Evolutionary conservation across 495 filamentous ascomycete genomes (phyloP).

Genomic region (Cryomyces antarcticus): DNA sequence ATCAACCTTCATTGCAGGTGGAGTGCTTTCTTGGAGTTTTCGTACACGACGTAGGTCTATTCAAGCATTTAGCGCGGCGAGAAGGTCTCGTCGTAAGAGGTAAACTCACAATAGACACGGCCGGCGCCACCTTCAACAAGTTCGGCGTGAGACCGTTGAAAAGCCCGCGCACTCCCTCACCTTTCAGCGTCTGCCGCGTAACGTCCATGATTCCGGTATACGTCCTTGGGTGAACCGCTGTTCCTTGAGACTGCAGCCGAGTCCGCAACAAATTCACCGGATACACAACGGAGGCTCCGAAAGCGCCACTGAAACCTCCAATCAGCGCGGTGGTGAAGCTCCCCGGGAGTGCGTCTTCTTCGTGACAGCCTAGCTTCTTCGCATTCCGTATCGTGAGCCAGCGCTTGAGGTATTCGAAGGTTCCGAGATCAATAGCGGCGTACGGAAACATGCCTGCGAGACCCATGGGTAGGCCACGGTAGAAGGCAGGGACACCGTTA

Average conservation of each 20-base stretch:
- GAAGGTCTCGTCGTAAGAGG: neutral
- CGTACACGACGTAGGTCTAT: conserved; percentile 79
- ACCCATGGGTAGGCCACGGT: conserved; percentile 82
- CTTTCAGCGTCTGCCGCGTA: conserved; percentile 52
- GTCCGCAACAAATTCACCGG: conserved; percentile 90
- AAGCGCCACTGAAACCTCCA: conserved; percentile 75
- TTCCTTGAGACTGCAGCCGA: conserved; percentile 85
- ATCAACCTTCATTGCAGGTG: conserved; percentile 33
- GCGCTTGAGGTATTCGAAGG: conserved; percentile 81
- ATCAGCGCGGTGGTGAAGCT: conserved; percentile 66
- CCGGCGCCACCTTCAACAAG: conserved; percentile 87
- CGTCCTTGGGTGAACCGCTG: conserved; percentile 69
- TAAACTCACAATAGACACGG: conserved; percentile 53
- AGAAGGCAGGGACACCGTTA: conserved; percentile 56
- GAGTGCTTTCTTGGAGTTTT: conserved; percentile 71
- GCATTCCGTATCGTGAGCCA: conserved; percentile 49
- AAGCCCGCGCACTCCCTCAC: conserved; percentile 69
- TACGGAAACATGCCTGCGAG: conserved; percentile 95
- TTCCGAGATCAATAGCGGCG: conserved; percentile 86
- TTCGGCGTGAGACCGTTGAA: conserved; percentile 95
- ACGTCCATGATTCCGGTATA: conserved; percentile 84
- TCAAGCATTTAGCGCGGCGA: conserved; percentile 1
- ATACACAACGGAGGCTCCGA: conserved; percentile 86
- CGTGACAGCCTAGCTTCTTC: conserved; percentile 44
- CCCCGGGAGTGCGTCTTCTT: conserved; percentile 58